Base-by-base conservation (phyloP, 768 basidiomycete genomes). In the Phylloporus scabripes region DNA sequence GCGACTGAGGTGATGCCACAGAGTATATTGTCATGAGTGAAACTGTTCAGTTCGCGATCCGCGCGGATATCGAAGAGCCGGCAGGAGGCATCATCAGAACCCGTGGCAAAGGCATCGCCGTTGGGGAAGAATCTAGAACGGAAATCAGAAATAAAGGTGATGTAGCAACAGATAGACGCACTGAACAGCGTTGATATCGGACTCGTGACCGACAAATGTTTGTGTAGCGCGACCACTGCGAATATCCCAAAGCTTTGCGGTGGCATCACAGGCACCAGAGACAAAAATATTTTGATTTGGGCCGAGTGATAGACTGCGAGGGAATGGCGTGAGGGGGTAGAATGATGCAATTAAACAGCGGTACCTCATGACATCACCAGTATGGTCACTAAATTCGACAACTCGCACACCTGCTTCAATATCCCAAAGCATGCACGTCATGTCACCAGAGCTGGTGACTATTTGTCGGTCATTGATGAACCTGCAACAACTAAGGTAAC, bases 361-460 rank as follows among this genome's bases (percentile, higher is more conserved):
- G 2, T 60, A 95, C 95, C 93, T 97, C 95, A 99, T 99, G 52
- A 99, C 95, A 73, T 99, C 95, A 37, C 96, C 95, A 14, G 96
- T 97, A 66, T 99, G 95, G 70, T 99, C 95, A 64, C 90, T 96
- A 70, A 99, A 99, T 72, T 98, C 96, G 60, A 95, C 88, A n/a
- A 94, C 88, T 54, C 95, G 76, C 1, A 95, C 92, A 56, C 95
- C 96, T 21, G 92, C 92, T 70, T 99, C 95, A 52, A 99, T 92
- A 70, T 99, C 95, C 95, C 96, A 99, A 24, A 98, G 79, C 94
- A 99, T 98, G 69, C 95, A 99, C 28, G 95, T 96, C 95, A 99
- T 99, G 67, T 99, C 95, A 28, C 26, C 95, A 29, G 94, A 97
- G 60, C 83, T 86, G 31, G 95, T 99, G 54, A 99, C 87, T 61